phyloP scores from a whole-genome alignment of 2,329 filamentous ascomycete genomes.

The Pseudopithomyces chartarum region DNA sequence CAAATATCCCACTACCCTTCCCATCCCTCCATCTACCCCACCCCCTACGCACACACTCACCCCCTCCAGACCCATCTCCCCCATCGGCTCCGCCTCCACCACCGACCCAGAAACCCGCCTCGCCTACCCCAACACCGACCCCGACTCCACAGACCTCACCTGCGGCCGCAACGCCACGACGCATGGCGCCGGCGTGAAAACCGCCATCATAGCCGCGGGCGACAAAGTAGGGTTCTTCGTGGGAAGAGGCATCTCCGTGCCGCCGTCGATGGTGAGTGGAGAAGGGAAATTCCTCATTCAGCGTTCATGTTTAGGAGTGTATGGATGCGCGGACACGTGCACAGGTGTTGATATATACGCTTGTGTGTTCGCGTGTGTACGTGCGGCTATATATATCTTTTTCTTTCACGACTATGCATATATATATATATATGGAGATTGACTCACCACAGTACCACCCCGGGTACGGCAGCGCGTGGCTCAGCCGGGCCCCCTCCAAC shows the following conservation, averaged over 20 bases:
- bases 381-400: no score
- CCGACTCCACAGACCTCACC: conserved; percentile 8
- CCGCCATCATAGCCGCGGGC: conserved; percentile 10
- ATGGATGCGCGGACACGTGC: no score
- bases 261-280: neutral
- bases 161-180: conserved; percentile 17
- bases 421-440: no score
- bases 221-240: conserved; percentile 15
- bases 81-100: neutral
- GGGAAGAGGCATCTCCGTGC: neutral
- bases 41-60: neutral
- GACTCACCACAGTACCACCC: neutral
- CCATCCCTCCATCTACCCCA: neutral
- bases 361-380: no score
- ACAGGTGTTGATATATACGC: no score
- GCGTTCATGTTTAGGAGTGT: no score
- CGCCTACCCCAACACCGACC: conserved; percentile 10
- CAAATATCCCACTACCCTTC: neutral
- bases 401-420: no score
- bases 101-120: neutral
- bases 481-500: neutral
- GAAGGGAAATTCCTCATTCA: no score
- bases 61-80: neutral
- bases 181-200: conserved; percentile 8
- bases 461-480: neutral